Conservation (phyloP, 2,329 filamentous ascomycete species). For the Cladosporium sp. region DNA sequence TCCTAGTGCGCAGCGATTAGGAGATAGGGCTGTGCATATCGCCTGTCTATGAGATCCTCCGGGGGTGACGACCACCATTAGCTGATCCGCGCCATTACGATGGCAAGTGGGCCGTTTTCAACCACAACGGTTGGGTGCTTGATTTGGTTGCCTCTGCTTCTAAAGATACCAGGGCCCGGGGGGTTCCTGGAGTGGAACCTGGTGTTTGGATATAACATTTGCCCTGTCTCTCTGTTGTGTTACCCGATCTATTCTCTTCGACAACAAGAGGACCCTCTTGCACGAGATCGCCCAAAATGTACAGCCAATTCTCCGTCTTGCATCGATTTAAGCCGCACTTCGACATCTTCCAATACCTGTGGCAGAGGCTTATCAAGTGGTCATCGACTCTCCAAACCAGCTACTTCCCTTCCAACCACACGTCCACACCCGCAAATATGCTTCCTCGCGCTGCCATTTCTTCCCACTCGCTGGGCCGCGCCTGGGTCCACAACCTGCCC, state of each 20-base stretch:
- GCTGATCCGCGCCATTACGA: slow-evolving; percentile 10
- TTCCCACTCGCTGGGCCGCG: slow-evolving; percentile 72
- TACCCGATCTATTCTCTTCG: not conserved
- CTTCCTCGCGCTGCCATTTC: slow-evolving; percentile 63
- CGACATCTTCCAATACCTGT: slow-evolving; percentile 3
- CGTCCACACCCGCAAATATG: slow-evolving; percentile 29
- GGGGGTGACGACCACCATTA: slow-evolving; percentile 1
- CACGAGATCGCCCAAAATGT: not conserved
- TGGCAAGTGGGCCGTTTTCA: slow-evolving; percentile 7
- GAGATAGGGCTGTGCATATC: slow-evolving; percentile 4
- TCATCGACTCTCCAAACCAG: not conserved
- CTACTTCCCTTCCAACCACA: not conserved
- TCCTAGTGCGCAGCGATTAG: not conserved
- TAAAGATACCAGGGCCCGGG: slow-evolving; percentile 9
- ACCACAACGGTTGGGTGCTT: slow-evolving; percentile 1
- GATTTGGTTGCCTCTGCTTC: not conserved
- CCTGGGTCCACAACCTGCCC: slow-evolving; percentile 63
- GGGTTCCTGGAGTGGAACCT: not conserved
- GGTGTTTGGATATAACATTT: not conserved
- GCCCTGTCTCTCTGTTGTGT: not conserved
- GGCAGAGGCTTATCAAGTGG: slow-evolving; percentile 5
- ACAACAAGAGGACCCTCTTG: not conserved
- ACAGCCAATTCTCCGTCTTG: not conserved
- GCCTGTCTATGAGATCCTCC: slow-evolving; percentile 12
- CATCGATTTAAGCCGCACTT: slow-evolving; percentile 6